phyloP scores from a whole-genome alignment of 345 rosid species.

The Chamaenerion angustifolium region DNA sequence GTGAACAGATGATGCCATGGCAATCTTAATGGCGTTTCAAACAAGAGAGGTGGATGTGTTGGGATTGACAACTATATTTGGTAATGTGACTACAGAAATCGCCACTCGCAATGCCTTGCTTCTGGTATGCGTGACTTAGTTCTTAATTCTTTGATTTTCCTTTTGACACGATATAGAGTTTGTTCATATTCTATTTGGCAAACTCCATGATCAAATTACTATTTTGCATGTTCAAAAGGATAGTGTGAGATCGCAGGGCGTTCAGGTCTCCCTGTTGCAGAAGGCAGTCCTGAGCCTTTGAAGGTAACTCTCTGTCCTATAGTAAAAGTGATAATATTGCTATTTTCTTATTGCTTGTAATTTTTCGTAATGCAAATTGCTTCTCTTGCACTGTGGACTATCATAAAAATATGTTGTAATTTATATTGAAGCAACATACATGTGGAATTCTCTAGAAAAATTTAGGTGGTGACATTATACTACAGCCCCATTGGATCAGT shows the following conservation, averaged over 20 bases:
- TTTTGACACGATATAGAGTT: neutral
- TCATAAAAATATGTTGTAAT: too few species aligned
- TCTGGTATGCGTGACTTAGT: conserved; percentile 35
- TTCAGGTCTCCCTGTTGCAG: conserved; percentile 74
- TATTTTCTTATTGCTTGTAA: too few species aligned
- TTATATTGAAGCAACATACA: too few species aligned
- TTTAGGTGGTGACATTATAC: too few species aligned
- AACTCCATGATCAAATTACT: conserved; percentile 34
- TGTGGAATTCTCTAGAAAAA: too few species aligned
- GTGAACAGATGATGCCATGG: conserved; percentile 76
- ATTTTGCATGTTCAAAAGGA: conserved; percentile 49
- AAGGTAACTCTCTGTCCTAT: conserved; percentile 36
- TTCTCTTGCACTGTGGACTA: too few species aligned
- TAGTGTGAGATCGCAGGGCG: conserved; percentile 94
- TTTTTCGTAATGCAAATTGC: too few species aligned
- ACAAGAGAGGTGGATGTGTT: conserved; percentile 56
- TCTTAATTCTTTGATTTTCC: neutral
- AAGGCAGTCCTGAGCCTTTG: conserved; percentile 68
- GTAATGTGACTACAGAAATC: conserved; percentile 55
- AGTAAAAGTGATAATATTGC: neutral
- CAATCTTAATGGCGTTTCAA: conserved; percentile 91
- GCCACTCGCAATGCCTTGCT: conserved; percentile 81
- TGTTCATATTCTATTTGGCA: conserved; percentile 8
- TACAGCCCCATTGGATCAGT: too few species aligned
- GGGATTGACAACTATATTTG: conserved; percentile 84